Evolutionary conservation across 129 eudicot genomes (phyloP), one percentile per base, ranked within the genome.

Genomic region (Lactuca sativa): DNA sequence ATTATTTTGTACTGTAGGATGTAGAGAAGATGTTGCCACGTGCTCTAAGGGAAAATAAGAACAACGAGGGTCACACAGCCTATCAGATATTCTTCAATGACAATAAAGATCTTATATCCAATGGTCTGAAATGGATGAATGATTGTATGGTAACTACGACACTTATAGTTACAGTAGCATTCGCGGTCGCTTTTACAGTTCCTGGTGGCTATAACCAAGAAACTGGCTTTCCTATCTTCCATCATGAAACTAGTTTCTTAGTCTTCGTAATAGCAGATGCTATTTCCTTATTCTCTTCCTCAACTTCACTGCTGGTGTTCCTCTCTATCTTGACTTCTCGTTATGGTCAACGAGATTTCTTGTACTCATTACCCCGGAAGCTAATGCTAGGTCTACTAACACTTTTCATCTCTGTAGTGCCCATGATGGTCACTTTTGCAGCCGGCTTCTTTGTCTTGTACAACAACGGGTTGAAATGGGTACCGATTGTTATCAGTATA

Each of bases 121-220:
- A 68, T 21, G 73, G 58, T 4, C 36, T 17, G 30, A 38, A 53
- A 25, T 68, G 73, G 73, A 52, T 53, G 41, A 68, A 68, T 0
- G 41, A 56, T 6, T 68, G 73, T 38, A 48, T 52, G 41, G 56
- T 68, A 9, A 40, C 56, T 11, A 21, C 56, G 2, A 52, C 56
- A 52, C 56, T 52, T 52, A 52, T 52, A 52, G 56, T 5, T 8
- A 68, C 73, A 4, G 62, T 68, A 37, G 73, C 38, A 17, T 68
- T 68, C 34, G 58, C 73, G 32, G 73, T 58, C 4, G 73, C 60
- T 11, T 41, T 52, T 12, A 68, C 60, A 9, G 41, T 68, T 33
- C 73, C 73, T 18, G 74, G 74, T 25, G 74, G 74, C 0, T 51
- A n/a, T 25, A 52, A 69, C 51, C 17, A 36, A 12, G 44, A 56